phyloP scores from a whole-genome alignment of 2,329 filamentous ascomycete genomes.

The Elsinoe perseae region DNA sequence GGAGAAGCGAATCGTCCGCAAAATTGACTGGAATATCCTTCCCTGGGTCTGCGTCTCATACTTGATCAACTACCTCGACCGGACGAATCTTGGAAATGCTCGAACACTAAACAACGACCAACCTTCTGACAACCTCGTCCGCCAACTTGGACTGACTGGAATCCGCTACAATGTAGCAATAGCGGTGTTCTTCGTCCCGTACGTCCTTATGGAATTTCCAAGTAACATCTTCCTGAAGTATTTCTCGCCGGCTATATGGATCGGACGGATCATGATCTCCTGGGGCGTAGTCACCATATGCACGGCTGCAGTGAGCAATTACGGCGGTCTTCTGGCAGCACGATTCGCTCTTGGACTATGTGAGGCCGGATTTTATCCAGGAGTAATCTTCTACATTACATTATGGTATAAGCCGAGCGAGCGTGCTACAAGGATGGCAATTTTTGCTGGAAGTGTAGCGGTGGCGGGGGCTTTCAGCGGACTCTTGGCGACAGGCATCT shows the following conservation, averaged over 20 bases:
- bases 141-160: slow-evolving; percentile 11
- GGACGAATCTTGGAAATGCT: slow-evolving; percentile 17
- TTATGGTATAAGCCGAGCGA: slow-evolving; percentile 53
- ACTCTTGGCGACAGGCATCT: slow-evolving; percentile 46
- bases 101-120: slow-evolving; percentile 16
- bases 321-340: slow-evolving; percentile 6
- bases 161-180: slow-evolving; percentile 13
- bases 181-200: slow-evolving; percentile 29
- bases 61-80: slow-evolving; percentile 15
- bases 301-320: slow-evolving; percentile 15
- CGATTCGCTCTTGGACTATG: slow-evolving; percentile 34
- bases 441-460: slow-evolving; percentile 49
- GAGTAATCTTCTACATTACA: slow-evolving; percentile 21
- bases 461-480: slow-evolving; percentile 48
- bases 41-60: slow-evolving; percentile 14
- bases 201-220: slow-evolving; percentile 30
- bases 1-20: slow-evolving; percentile 14
- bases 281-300: slow-evolving; percentile 18
- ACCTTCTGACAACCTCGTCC: slow-evolving; percentile 14
- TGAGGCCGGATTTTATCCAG: slow-evolving; percentile 35
- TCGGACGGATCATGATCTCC: slow-evolving; percentile 18
- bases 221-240: slow-evolving; percentile 25
- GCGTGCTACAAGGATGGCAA: slow-evolving; percentile 50
- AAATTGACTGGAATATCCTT: slow-evolving; percentile 15
- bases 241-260: slow-evolving; percentile 26